Percentiles rank a stretch among this genome's conserved stretches.
Conservation (phyloP, 345 rosid species). For the Populus alba region DNA sequence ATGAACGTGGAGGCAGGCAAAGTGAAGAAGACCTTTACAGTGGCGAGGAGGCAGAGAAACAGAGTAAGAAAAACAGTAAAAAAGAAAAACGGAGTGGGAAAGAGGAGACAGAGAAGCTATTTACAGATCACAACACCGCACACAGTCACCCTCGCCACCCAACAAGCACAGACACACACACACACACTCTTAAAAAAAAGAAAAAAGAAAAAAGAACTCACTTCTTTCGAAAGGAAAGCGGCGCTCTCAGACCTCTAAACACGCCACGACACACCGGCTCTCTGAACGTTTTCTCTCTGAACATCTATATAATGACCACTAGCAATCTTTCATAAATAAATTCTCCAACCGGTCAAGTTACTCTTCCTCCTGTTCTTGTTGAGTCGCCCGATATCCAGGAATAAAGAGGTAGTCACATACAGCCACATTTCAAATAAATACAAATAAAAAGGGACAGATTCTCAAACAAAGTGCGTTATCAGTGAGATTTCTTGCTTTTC, state of each 20-base stretch:
- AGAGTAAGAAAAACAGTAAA: background rate
- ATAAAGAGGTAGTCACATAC: background rate
- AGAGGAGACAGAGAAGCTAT: background rate
- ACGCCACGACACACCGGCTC: background rate
- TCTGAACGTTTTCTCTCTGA: background rate
- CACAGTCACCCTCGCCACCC: background rate
- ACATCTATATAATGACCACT: too few relatives aligned
- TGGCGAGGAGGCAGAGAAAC: background rate
- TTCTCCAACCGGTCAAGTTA: too few relatives aligned
- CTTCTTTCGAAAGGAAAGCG: constrained; percentile 24
- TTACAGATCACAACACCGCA: background rate
- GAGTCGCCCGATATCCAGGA: background rate
- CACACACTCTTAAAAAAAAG: background rate
- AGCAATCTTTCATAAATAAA: background rate
- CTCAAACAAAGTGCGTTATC: background rate
- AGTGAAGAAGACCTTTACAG: background rate
- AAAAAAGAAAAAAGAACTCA: too few relatives aligned
- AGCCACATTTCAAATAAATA: background rate
- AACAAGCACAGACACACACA: background rate
- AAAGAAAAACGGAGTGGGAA: background rate
- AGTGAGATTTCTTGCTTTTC: background rate
- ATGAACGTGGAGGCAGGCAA: background rate
- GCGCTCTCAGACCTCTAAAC: constrained; percentile 17
- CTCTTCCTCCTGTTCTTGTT: background rate
- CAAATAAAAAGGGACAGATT: background rate